phyloP scores from a whole-genome alignment of 768 basidiomycete genomes.

The Calocybe cyanea region DNA sequence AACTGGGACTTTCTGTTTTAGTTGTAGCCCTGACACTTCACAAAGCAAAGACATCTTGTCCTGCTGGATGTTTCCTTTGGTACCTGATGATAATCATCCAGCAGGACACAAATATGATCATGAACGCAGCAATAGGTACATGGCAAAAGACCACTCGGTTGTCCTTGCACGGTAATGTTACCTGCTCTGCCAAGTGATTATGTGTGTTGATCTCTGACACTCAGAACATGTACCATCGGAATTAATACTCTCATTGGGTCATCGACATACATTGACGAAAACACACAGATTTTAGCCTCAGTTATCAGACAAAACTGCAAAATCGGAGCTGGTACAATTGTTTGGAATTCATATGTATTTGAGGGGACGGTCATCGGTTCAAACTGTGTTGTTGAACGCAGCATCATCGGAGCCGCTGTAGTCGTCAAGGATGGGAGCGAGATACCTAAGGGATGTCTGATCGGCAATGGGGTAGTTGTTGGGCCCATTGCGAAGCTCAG shows the following conservation, averaged over 20 bases:
- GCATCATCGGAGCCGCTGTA: conserved; percentile 81
- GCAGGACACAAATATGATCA: conserved; percentile 81
- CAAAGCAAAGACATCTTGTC: conserved; percentile 94
- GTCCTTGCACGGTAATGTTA: conserved; percentile 70
- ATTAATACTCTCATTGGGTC: conserved; percentile 86
- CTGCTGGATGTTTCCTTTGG: conserved; percentile 93
- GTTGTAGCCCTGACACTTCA: no score
- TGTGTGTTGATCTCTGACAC: conserved; percentile 1
- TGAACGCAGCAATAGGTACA: conserved; percentile 83
- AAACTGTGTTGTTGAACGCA: conserved; percentile 66
- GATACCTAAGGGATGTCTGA: conserved; percentile 73
- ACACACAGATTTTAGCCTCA: conserved; percentile 63
- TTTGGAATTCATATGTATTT: conserved; percentile 80
- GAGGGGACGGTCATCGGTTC: conserved; percentile 71
- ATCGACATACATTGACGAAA: conserved; percentile 60
- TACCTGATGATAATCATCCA: conserved; percentile 92
- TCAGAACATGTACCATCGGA: conserved; percentile 78
- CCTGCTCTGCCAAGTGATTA: background rate
- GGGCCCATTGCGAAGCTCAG: conserved; percentile 64
- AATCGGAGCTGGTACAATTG: conserved; percentile 66
- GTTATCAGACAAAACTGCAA: conserved; percentile 75
- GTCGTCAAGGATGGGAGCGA: conserved; percentile 60
- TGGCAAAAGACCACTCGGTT: conserved; percentile 76
- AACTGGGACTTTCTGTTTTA: conserved; percentile 9
- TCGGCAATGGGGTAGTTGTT: conserved; percentile 77